Evolutionary conservation across 768 basidiomycete species (phyloP).

Genomic region (Termitomyces sp.): DNA sequence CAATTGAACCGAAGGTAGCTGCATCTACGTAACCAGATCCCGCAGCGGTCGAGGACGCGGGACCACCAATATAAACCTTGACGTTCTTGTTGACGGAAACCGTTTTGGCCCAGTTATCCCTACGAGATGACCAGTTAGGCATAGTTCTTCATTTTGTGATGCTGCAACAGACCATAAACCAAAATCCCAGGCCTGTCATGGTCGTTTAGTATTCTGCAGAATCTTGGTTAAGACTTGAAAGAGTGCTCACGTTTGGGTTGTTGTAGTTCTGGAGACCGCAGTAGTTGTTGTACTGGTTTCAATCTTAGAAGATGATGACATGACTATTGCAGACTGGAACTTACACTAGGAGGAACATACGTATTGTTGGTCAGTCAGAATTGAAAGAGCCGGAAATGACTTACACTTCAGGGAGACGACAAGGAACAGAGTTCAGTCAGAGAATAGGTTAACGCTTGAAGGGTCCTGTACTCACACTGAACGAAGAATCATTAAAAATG

Average conservation of each 20-base stretch:
- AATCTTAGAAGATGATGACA: not conserved
- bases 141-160: not conserved
- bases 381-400: not conserved
- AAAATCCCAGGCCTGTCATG: conserved; percentile 43
- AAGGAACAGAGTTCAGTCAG: not conserved
- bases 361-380: not conserved
- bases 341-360: conserved; percentile 4
- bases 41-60: conserved; percentile 47
- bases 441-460: not conserved
- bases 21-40: conserved; percentile 51
- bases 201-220: not conserved
- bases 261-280: conserved; percentile 35
- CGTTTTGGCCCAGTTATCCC: conserved; percentile 58
- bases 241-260: conserved; percentile 32
- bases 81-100: conserved; percentile 48
- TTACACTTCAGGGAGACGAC: conserved; percentile 6
- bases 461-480: conserved; percentile 8
- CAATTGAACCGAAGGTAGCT: conserved; percentile 36
- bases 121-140: not conserved
- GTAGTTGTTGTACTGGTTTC: conserved; percentile 19
- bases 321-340: not conserved
- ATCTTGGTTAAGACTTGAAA: not conserved
- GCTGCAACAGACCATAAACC: conserved; percentile 32
- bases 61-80: conserved; percentile 56
- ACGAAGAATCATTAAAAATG: not conserved